phyloP scores from a whole-genome alignment of 129 eudicot species.

The Glebionis coronaria region DNA sequence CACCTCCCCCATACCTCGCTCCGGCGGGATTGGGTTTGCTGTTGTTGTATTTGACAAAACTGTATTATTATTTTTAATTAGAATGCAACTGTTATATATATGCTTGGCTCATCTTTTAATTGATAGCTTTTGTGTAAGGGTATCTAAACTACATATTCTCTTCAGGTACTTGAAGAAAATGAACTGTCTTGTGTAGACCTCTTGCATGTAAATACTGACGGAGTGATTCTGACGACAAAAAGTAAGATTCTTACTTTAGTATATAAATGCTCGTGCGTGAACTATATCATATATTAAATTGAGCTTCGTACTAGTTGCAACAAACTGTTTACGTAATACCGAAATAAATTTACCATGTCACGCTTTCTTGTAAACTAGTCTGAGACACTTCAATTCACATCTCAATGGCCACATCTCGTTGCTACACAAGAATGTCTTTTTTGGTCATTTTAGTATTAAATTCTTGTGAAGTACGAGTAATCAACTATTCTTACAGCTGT shows the following conservation, averaged over 20 bases:
- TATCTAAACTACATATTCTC: conserved; percentile 9
- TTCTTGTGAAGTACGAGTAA: too few species aligned
- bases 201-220: conserved; percentile 77
- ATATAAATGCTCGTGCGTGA: background rate
- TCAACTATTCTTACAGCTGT: background rate
- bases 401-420: background rate
- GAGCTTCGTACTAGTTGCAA: too few species aligned
- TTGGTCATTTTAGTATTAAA: background rate
- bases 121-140: background rate
- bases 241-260: conserved; percentile 16
- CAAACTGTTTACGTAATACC: background rate
- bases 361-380: background rate
- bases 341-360: background rate
- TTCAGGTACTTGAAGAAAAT: conserved; percentile 84
- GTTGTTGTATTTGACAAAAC: too few species aligned
- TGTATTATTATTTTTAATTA: too few species aligned
- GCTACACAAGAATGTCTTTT: background rate
- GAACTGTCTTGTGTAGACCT: conserved; percentile 51
- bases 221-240: conserved; percentile 59
- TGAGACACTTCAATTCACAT: background rate
- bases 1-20: too few species aligned
- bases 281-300: too few species aligned
- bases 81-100: background rate
- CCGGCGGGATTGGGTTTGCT: too few species aligned
- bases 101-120: background rate